Conservation (phyloP, 2,329 filamentous ascomycete genomes). For the Penicillium sp. region DNA sequence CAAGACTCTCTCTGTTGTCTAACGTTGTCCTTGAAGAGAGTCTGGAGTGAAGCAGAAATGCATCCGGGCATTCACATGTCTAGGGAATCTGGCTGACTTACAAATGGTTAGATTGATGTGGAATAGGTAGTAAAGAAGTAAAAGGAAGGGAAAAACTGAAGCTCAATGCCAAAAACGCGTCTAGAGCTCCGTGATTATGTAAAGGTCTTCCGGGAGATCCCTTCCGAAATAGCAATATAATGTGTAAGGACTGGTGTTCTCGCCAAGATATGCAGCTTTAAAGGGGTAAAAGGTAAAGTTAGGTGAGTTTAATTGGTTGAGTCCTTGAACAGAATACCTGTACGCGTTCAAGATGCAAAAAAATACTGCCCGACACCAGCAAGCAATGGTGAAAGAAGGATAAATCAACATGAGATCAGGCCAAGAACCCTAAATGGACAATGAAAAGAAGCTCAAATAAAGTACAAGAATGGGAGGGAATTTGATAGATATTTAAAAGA, state of each 20-base stretch:
- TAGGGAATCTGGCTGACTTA: constrained; percentile 13
- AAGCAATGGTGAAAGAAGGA: background rate
- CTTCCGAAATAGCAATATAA: background rate
- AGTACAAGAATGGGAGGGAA: constrained; percentile 4
- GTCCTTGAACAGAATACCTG: background rate
- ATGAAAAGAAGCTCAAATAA: constrained; percentile 6
- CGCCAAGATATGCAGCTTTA: background rate
- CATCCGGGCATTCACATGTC: background rate
- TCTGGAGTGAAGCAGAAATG: background rate
- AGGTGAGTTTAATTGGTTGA: background rate
- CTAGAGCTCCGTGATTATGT: constrained; percentile 23
- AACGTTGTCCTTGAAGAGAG: background rate
- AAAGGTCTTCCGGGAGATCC: constrained; percentile 8
- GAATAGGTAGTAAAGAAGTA: constrained; percentile 15
- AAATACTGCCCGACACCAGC: background rate
- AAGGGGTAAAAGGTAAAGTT: background rate
- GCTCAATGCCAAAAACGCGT: constrained; percentile 23
- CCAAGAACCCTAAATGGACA: background rate
- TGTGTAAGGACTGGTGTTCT: too few species aligned
- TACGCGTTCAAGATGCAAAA: background rate
- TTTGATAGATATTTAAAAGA: constrained; percentile 4
- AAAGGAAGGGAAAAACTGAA: constrained; percentile 22
- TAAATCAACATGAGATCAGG: constrained; percentile 1
- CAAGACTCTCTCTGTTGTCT: background rate
- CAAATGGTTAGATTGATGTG: constrained; percentile 16